Base-by-base conservation (phyloP, 108 stramenopile genomes). In the Cyclotella choctawhatcheeana region DNA sequence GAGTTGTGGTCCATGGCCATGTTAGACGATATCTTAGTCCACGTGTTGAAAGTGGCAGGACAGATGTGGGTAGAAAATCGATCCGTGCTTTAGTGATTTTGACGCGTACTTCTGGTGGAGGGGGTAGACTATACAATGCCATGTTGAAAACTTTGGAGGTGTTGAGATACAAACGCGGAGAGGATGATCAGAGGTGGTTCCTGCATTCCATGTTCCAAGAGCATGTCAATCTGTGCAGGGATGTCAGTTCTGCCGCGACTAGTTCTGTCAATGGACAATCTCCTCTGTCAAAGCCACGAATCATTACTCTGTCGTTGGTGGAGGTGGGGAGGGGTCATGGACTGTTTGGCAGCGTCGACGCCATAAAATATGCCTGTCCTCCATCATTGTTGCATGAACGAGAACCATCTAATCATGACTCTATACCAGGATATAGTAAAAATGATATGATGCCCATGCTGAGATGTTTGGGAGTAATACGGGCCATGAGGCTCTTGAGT, bases 361-460 rank as follows among this genome's bases (percentile, higher is more conserved):
- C 30, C 5, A 50, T 77, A 1, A 69, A 65, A 33, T 65, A 65
- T 31, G 68, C 47, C 45, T 16, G 51, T 18, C 76, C 76, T 30
- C 44, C 77, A 5, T 77, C 76, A 10, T 69, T 71, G 65, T 48
- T 78, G 21, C 64, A 52, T 31, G 58, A 34, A 31, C 29, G 69
- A 47, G 69, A 63, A 58, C 44, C 68, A 25, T 44, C 45, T 13
- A 26, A 48, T 44, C 25, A 24, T 16, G 55, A 40, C 0, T 33
- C 35, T 20, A 29, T 65, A 20, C 21, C 52, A 13, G 69, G 64
- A 1, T 32, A 69, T 10, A 59, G 55, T n/a, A 32, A 70, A 22
- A 79, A 79, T 52, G 69, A 79, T 60, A 66, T 79, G 67, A 44
- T 85, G 54, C 84, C 84, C 24, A 66, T 85, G 69, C 45, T 85